These are phyloP conservation scores for Eustoma russellianum DNA, from an alignment of 257 asterid species.

Conservation along the genomic window DNA sequence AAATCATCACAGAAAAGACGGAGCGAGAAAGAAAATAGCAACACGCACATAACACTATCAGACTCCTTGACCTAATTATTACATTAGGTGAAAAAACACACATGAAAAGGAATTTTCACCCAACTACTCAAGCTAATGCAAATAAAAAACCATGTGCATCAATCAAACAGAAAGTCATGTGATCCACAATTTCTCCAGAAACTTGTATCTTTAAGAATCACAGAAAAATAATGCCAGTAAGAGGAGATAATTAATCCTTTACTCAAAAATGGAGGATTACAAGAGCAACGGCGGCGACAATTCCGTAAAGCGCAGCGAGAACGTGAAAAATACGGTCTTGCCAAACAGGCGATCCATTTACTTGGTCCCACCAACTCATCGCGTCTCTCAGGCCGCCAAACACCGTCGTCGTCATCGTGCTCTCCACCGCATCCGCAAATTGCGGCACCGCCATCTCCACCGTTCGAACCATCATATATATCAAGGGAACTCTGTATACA, in stretches of 20 bases:
- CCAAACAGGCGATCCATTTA: constrained; percentile 60
- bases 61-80: too few species aligned
- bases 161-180: neutral
- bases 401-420: constrained; percentile 12
- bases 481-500: too few species aligned
- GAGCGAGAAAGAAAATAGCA: too few species aligned
- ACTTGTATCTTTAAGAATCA: neutral
- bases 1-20: too few species aligned
- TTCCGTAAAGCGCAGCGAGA: constrained; percentile 65
- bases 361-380: constrained; percentile 71
- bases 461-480: constrained; percentile 24
- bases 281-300: constrained; percentile 67
- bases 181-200: neutral
- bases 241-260: neutral
- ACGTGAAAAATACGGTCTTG: constrained; percentile 71
- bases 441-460: constrained; percentile 34
- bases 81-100: too few species aligned
- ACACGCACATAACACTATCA: too few species aligned
- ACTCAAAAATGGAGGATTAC: constrained; percentile 28
- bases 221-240: neutral
- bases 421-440: constrained; percentile 18
- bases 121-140: too few species aligned
- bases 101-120: too few species aligned
- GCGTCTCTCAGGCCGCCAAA: constrained; percentile 60
- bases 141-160: neutral